A percentile compares a stretch with the other conserved stretches of the same genome.
phyloP scores from a whole-genome alignment of 78 protist species.

The Blattamonas nauphoetae region DNA sequence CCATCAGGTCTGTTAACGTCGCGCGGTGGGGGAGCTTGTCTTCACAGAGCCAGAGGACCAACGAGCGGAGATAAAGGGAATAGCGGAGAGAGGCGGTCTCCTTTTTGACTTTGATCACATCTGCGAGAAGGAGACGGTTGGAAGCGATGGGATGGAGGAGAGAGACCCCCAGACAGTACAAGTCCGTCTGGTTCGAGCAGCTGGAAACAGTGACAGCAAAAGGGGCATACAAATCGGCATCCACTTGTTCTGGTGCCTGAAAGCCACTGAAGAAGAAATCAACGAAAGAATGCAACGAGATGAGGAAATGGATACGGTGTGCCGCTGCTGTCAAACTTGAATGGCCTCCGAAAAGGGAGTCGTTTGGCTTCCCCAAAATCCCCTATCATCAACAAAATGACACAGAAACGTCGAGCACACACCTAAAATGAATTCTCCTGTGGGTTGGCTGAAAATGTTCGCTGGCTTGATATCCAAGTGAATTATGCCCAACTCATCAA shows the following conservation, averaged over 20 bases:
- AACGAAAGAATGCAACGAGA: conserved; percentile 35
- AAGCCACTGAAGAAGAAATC: conserved; percentile 25
- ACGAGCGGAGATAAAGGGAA: conserved; percentile 31
- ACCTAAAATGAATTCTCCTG: no score
- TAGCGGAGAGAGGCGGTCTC: conserved; percentile 13
- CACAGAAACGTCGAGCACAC: no score
- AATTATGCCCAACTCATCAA: no score
- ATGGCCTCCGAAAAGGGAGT: neutral
- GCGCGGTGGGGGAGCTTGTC: no score
- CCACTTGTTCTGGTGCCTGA: conserved; percentile 21
- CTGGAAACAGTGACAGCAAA: neutral
- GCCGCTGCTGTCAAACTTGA: conserved; percentile 41
- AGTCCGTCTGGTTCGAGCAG: neutral
- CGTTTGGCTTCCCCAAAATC: neutral
- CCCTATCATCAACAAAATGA: no score
- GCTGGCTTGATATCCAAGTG: no score
- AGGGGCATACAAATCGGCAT: neutral
- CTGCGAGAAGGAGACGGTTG: conserved; percentile 1
- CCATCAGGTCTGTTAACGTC: no score
- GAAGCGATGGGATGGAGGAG: conserved; percentile 20
- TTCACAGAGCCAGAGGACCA: neutral
- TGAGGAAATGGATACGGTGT: conserved; percentile 31
- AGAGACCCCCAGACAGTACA: neutral
- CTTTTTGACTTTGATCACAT: neutral
- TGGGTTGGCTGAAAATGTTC: no score